Conservation (phyloP, 495 filamentous ascomycete genomes). For the Xeromyces bisporus region DNA sequence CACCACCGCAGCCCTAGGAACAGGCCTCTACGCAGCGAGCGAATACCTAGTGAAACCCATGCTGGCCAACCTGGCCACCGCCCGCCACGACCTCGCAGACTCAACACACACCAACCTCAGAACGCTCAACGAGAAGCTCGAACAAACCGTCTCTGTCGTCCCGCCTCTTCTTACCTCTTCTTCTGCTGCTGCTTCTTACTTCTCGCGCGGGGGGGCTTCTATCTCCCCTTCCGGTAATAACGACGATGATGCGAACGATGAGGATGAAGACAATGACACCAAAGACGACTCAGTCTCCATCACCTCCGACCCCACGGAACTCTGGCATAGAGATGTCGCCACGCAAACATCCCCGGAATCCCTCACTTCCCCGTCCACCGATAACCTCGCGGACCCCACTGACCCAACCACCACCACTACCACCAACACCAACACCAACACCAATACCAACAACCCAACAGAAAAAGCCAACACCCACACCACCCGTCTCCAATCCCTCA, state of each 20-base stretch:
- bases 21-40: slow-evolving; percentile 62
- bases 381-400: slow-evolving; percentile 6
- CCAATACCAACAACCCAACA: slow-evolving; percentile 8
- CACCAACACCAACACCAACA: not conserved
- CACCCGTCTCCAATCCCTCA: slow-evolving; percentile 28
- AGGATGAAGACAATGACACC: slow-evolving; percentile 25
- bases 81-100: slow-evolving; percentile 65
- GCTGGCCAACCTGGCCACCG: slow-evolving; percentile 50
- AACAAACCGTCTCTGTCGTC: slow-evolving; percentile 45
- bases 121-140: slow-evolving; percentile 59
- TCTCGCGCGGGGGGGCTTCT: too few species aligned
- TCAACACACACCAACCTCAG: slow-evolving; percentile 47
- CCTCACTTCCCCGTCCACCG: slow-evolving; percentile 16
- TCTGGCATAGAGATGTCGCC: slow-evolving; percentile 80
- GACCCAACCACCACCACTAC: slow-evolving; percentile 4
- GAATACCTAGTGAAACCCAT: slow-evolving; percentile 74
- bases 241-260: slow-evolving; percentile 19
- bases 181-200: too few species aligned
- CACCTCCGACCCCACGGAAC: slow-evolving; percentile 56
- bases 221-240: slow-evolving; percentile 6
- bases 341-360: slow-evolving; percentile 59
- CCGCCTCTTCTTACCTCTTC: slow-evolving; percentile 26
- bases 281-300: slow-evolving; percentile 28
- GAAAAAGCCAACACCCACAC: slow-evolving; percentile 21
- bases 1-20: slow-evolving; percentile 49